phyloP scores from a whole-genome alignment of 768 basidiomycete genomes.

The Kwoniella bestiolae region DNA sequence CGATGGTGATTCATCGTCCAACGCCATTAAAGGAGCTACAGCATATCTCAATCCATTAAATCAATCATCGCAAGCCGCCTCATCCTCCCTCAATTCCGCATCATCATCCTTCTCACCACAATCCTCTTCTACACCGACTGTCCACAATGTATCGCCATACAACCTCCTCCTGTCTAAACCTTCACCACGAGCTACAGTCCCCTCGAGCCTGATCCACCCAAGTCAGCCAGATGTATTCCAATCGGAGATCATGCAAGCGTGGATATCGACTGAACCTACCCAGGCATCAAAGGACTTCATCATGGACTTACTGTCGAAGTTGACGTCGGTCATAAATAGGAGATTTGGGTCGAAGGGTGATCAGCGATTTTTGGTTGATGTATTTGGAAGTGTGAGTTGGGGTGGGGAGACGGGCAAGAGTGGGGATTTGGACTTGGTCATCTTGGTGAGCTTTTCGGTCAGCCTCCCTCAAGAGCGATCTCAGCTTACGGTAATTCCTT shows the following conservation, averaged over 20 bases:
- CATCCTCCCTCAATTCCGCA: not conserved
- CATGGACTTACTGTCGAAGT: constrained; percentile 12
- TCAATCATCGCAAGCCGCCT: not conserved
- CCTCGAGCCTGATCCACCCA: constrained; percentile 5
- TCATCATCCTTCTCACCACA: not conserved
- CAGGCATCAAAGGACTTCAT: constrained; percentile 22
- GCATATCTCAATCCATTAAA: not conserved
- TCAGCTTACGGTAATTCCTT: not conserved
- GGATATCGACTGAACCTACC: constrained; percentile 37
- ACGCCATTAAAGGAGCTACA: too few species aligned
- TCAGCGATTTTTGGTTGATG: constrained; percentile 49
- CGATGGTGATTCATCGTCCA: too few species aligned
- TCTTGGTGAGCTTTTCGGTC: constrained; percentile 38
- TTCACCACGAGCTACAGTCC: constrained; percentile 29
- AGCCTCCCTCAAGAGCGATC: too few species aligned
- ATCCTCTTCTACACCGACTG: not conserved
- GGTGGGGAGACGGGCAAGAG: constrained; percentile 52
- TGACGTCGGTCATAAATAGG: constrained; percentile 33
- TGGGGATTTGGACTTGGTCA: constrained; percentile 54
- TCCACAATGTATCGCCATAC: constrained; percentile 30
- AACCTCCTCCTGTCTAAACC: constrained; percentile 22
- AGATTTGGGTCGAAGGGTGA: constrained; percentile 9
- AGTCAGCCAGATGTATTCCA: constrained; percentile 26
- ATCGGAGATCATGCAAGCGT: constrained; percentile 25
- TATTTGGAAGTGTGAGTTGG: constrained; percentile 57